Evolutionary conservation across 2,329 filamentous ascomycete genomes (phyloP), one percentile per base, ranked within the genome.

Genomic region (Erysiphe pisi): DNA sequence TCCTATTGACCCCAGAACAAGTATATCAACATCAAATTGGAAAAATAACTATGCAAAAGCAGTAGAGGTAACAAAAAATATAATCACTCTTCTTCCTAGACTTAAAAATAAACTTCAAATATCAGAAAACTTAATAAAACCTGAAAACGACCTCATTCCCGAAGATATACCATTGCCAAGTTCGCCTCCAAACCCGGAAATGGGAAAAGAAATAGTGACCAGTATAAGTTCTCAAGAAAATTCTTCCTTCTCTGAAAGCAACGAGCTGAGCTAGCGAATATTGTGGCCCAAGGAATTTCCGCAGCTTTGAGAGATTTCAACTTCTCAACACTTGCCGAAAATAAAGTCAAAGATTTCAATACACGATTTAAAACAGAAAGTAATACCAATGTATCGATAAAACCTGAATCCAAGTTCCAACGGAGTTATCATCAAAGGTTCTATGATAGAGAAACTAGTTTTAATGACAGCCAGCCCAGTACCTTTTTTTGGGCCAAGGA

Each of bases 21-120:
- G 31, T 14, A 63, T 63, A 25, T 22, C 58, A 28, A 63, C 58
- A 25, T 63, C 58, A 14, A 63, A 20, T 20, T n/a, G 58, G 58
- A 63, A 63, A 25, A 63, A 63, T 25, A 63, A n/a, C n/a, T 63
- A 63, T 8, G n/a, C 58, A 14, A 63, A 63, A 25, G 58, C 58
- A 3, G n/a, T 63, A n/a, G 58, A 63, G 18, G 2, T 28, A 63
- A 4, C 25, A 25, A 16, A 63, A 22, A 28, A 22, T 25, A 63
- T 0, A 20, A 63, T 63, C 16, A 4, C 58, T 25, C 58, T 63
- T 28, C 58, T 25, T 63, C 14, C 58, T 25, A 63, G 14, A 25
- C n/a, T 63, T 25, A 63, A 63, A 22, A 28, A 63, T 22, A 25
- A 63, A 28, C 58, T 63, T 25, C 58, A 63, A 25, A 28, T 25